These are phyloP conservation scores for Sporothrix sp. DNA, from an alignment of 2,329 filamentous ascomycete genomes.

Conservation along the genomic window DNA sequence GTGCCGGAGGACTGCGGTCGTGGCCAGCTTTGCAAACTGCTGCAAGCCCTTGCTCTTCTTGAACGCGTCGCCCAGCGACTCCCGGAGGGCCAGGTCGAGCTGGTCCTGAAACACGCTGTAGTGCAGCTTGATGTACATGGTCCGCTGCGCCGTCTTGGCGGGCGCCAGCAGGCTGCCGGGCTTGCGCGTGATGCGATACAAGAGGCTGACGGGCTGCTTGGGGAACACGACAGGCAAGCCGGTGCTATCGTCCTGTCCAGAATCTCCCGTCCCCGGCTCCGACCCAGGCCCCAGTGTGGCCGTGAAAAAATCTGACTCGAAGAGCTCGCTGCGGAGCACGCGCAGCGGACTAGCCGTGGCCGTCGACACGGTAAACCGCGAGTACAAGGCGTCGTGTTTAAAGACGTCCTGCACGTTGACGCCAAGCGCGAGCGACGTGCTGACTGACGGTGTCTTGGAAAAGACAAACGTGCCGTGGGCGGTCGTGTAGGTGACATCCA, in stretches of 20 bases:
- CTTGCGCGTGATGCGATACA: constrained; percentile 67
- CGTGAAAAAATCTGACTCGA: constrained; percentile 59
- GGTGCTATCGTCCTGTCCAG: constrained; percentile 26
- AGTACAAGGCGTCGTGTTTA: constrained; percentile 72
- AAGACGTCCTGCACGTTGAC: constrained; percentile 97
- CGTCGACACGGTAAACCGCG: constrained; percentile 82
- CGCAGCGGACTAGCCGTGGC: constrained; percentile 65
- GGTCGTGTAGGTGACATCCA: constrained; percentile 69
- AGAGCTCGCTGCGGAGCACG: constrained; percentile 59
- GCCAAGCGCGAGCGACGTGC: constrained; percentile 70
- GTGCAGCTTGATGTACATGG: constrained; percentile 58
- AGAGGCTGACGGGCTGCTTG: constrained; percentile 68
- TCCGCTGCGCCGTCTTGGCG: constrained; percentile 29
- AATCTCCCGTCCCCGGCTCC: too few species aligned
- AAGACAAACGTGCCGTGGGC: constrained; percentile 55
- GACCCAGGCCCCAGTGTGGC: constrained; percentile 57
- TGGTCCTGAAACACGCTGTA: constrained; percentile 73
- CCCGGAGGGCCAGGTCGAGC: constrained; percentile 43
- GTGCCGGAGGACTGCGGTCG: constrained; percentile 33
- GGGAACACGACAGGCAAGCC: constrained; percentile 58
- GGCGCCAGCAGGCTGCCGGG: constrained; percentile 16
- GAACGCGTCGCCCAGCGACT: constrained; percentile 32
- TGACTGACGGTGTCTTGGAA: constrained; percentile 51
- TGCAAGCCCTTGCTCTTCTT: constrained; percentile 17
- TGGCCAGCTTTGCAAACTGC: constrained; percentile 8